Evolutionary conservation across 345 rosid species (phyloP), one percentile per base, ranked within the genome.

Genomic region (Moricandia arvensis): DNA sequence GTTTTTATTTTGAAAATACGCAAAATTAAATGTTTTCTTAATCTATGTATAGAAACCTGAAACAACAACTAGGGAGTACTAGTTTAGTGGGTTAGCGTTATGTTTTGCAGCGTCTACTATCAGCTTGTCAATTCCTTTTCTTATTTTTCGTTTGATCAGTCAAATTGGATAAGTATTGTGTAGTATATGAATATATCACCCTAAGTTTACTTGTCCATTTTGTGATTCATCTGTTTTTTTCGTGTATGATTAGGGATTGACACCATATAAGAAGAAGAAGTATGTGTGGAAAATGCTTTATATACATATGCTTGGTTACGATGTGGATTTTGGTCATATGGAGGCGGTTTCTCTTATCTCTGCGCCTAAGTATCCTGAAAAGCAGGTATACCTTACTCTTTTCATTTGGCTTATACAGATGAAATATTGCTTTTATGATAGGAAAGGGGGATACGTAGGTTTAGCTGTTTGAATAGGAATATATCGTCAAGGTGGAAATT

Each of bases 241-340:
- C n/a, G 13, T 12, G 27, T 59, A 59, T 34, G 11, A 29, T 29
- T 91, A 95, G 98, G 96, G 91, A 12, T 85, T 95, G 86, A 68
- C 88, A 29, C 98, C 89, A 77, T 92, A 95, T 76, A 97, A 95
- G 82, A 95, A 95, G 91, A 95, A 95, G 91, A 95, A 95, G 75
- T 95, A 95, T 88, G 99, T 95, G 64, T 95, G 99, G 99, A 95
- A 95, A 85, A 95, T 95, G 98, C 94, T 95, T 71, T 95, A 95
- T 79, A 86, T 95, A 82, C 80, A 77, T 79, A 92, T 95, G 99
- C 90, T 95, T 67, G 99, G 99, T 66, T 95, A 90, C 64, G 97
- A 95, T 78, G 99, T 95, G 38, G 98, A 95, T 82, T 92, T 92
- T 85, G 99, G 99, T 73, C 99, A 95, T 82, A 95, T 95, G 99